Evolutionary conservation across 805 yeast genomes (phyloP).

Genomic region (Dipodascopsis uninucleata): DNA sequence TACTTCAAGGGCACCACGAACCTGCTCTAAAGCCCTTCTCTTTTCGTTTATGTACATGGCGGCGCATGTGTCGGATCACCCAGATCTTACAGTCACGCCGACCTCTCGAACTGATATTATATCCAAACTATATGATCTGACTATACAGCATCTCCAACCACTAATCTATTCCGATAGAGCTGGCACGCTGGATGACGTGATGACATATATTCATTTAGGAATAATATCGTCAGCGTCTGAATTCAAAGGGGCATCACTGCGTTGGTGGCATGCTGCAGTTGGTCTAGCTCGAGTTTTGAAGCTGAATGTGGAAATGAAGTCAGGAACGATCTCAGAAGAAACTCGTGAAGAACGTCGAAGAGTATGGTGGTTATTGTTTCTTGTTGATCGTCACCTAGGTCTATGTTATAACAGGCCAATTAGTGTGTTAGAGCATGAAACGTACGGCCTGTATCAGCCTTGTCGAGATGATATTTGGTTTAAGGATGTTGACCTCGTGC

Average conservation of each 20-base stretch:
- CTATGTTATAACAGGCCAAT: constrained; percentile 39
- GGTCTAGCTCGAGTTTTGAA: constrained; percentile 35
- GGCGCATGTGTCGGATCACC: constrained; percentile 35
- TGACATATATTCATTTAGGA: constrained; percentile 35
- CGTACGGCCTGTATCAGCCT: constrained; percentile 36
- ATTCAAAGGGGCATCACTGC: constrained; percentile 34
- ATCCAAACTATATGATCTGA: constrained; percentile 28
- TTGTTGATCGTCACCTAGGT: constrained; percentile 41
- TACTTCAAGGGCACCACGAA: constrained; percentile 21
- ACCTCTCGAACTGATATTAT: constrained; percentile 31
- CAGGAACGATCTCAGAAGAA: constrained; percentile 30
- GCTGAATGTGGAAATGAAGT: constrained; percentile 30
- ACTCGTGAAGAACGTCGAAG: constrained; percentile 41
- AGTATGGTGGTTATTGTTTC: constrained; percentile 43
- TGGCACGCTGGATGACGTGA: constrained; percentile 34
- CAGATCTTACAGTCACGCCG: constrained; percentile 32
- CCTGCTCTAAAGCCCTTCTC: constrained; percentile 29
- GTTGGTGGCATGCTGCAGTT: constrained; percentile 37
- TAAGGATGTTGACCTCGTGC: constrained; percentile 30
- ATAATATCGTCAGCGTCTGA: constrained; percentile 36
- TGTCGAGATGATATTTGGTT: constrained; percentile 39
- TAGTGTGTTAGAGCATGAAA: constrained; percentile 37
- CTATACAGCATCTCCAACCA: constrained; percentile 30
- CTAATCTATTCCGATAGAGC: constrained; percentile 29
- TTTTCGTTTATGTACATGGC: constrained; percentile 34